A percentile compares a stretch with the other conserved stretches of the same genome.
These are phyloP conservation scores for Backusella macrospora DNA, from an alignment of 192 early-diverging fungal species.

Conservation along the genomic window DNA sequence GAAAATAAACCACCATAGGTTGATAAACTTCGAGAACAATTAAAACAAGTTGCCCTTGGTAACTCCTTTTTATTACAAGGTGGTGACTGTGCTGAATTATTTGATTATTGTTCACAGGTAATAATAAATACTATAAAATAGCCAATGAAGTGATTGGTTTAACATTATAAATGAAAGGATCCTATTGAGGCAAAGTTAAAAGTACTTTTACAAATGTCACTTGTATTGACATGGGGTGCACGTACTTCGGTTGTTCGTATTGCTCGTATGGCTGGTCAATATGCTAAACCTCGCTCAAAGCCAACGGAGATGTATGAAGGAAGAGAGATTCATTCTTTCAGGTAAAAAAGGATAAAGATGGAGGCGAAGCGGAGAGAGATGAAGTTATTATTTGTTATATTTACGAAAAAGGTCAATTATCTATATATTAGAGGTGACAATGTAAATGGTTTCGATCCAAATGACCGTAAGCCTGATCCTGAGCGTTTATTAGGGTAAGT, in stretches of 20 bases:
- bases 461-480: constrained; percentile 88
- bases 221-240: constrained; percentile 93
- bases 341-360: constrained; percentile 35
- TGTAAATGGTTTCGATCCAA: constrained; percentile 92
- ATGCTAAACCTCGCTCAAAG: constrained; percentile 96
- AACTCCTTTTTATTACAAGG: constrained; percentile 96
- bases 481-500: constrained; percentile 79
- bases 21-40: constrained; percentile 76
- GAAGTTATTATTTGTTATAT: background rate
- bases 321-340: constrained; percentile 81
- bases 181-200: constrained; percentile 96
- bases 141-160: background rate
- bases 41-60: constrained; percentile 87
- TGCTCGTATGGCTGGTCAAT: constrained; percentile 98
- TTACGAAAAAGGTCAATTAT: background rate
- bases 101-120: constrained; percentile 96
- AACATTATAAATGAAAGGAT: constrained; percentile 43
- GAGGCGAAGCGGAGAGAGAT: too few relatives aligned
- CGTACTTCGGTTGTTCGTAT: constrained; percentile 93
- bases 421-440: constrained; percentile 80
- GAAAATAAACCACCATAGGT: constrained; percentile 53
- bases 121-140: background rate
- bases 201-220: constrained; percentile 95
- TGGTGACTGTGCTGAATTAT: constrained; percentile 98
- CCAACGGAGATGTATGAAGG: constrained; percentile 88